Percentiles rank a stretch among this genome's conserved stretches.
These are phyloP conservation scores for Phytopythium cucurbitacearum DNA, from an alignment of 352 stramenopile genomes.

Conservation along the genomic window DNA sequence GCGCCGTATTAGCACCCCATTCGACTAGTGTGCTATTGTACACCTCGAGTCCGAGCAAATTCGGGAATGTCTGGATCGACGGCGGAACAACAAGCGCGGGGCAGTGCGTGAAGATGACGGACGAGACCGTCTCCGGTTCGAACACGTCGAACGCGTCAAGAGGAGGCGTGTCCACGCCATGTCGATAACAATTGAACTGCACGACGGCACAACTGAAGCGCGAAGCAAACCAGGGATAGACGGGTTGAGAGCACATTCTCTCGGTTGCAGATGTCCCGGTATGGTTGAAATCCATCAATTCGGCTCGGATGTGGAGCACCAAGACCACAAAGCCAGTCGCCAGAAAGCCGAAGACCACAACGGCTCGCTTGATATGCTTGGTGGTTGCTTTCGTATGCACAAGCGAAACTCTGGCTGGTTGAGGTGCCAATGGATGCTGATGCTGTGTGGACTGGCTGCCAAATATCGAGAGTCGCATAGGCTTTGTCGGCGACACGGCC, in stretches of 20 bases:
- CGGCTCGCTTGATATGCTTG: no score
- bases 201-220: slow-evolving; percentile 29
- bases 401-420: no score
- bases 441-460: no score
- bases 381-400: no score
- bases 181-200: slow-evolving; percentile 24
- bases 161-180: slow-evolving; percentile 6
- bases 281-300: no score
- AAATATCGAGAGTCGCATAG: no score
- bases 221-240: slow-evolving; percentile 30
- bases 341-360: no score
- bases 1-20: slow-evolving; percentile 23
- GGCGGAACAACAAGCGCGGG: slow-evolving; percentile 23
- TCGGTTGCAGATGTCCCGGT: no score
- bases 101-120: slow-evolving; percentile 46
- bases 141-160: slow-evolving; percentile 6
- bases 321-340: no score
- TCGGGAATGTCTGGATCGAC: slow-evolving; percentile 21
- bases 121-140: slow-evolving; percentile 15
- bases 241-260: slow-evolving; percentile 14
- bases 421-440: no score
- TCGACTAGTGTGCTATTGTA: slow-evolving; percentile 42
- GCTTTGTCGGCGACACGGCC: no score
- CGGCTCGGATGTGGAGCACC: no score
- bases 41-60: slow-evolving; percentile 42